Percentiles rank a stretch among this genome's conserved stretches.
phyloP scores from a whole-genome alignment of 192 early-diverging fungal species.

The Gamsiella multidivaricata region DNA sequence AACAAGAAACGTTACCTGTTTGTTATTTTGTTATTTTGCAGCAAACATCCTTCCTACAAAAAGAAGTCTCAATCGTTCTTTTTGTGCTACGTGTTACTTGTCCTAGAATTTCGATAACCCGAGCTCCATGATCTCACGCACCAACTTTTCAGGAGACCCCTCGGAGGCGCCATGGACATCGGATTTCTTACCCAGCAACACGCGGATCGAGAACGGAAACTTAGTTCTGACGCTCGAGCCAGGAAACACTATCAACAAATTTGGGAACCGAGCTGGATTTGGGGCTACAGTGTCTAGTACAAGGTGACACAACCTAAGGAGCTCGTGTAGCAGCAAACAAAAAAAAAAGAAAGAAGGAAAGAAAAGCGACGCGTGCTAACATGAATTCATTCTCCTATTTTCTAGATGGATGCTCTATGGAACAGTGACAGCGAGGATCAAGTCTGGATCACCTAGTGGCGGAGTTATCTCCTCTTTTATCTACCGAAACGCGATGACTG shows the following conservation, averaged over 20 bases:
- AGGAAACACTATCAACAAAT: conserved; percentile 17
- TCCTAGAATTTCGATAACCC: conserved; percentile 33
- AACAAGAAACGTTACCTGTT: too few relatives aligned
- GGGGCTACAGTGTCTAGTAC: conserved; percentile 54
- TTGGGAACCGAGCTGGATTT: conserved; percentile 52
- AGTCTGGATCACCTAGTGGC: conserved; percentile 52
- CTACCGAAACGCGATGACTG: conserved; percentile 53
- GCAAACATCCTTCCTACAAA: too few relatives aligned
- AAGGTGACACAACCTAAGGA: too few relatives aligned
- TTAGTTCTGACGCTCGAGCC: conserved; percentile 29
- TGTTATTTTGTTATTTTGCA: too few relatives aligned
- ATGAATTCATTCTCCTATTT: neutral
- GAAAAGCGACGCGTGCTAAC: neutral
- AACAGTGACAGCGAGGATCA: conserved; percentile 52
- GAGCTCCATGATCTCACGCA: conserved; percentile 12
- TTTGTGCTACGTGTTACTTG: too few relatives aligned
- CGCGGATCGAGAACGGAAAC: conserved; percentile 43
- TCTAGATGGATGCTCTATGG: conserved; percentile 55
- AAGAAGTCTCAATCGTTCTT: too few relatives aligned
- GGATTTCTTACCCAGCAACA: conserved; percentile 50
- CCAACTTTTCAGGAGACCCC: conserved; percentile 49
- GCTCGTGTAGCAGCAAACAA: too few relatives aligned
- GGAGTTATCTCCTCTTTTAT: conserved; percentile 67
- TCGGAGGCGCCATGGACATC: conserved; percentile 42
- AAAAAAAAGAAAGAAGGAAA: too few relatives aligned